Percentiles rank a stretch among this genome's conserved stretches.
Evolutionary conservation across 371 early-diverging fungal genomes (phyloP).

Genomic region (Dichotomocladium elegans): DNA sequence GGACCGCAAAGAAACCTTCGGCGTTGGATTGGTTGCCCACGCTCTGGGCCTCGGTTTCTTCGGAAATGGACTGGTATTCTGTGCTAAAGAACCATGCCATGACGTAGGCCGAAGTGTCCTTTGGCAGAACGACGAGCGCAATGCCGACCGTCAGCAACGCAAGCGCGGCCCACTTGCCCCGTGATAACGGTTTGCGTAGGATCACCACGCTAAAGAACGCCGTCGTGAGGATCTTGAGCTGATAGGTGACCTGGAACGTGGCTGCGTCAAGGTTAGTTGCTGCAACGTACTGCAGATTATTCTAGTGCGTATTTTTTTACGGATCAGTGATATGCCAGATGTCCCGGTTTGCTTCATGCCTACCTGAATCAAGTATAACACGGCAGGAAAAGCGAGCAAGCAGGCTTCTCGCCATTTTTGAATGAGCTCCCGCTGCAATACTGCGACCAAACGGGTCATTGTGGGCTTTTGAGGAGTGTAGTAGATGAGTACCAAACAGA

Average conservation of each 20-base stretch:
- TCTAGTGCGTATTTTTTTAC: too few species aligned
- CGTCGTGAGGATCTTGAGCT: slow-evolving; percentile 94
- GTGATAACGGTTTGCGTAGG: slow-evolving; percentile 62
- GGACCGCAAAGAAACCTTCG: slow-evolving; percentile 58
- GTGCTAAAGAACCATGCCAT: not conserved
- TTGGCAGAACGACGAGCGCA: slow-evolving; percentile 66
- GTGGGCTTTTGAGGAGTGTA: slow-evolving; percentile 26
- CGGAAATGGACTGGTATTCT: not conserved
- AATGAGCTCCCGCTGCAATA: slow-evolving; percentile 35
- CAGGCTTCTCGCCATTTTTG: slow-evolving; percentile 35
- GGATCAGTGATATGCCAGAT: too few species aligned
- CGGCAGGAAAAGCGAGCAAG: slow-evolving; percentile 81
- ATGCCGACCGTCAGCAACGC: slow-evolving; percentile 83
- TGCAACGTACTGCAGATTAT: slow-evolving; percentile 93
- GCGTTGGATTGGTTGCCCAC: slow-evolving; percentile 40
- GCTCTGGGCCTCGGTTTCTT: not conserved
- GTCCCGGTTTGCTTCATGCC: too few species aligned
- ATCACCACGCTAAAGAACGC: slow-evolving; percentile 88
- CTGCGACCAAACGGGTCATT: slow-evolving; percentile 9
- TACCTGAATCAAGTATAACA: slow-evolving; percentile 86
- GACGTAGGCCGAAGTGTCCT: slow-evolving; percentile 13
- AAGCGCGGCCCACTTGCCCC: slow-evolving; percentile 81
- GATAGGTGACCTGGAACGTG: slow-evolving; percentile 95
- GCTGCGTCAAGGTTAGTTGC: slow-evolving; percentile 89
- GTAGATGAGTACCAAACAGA: slow-evolving; percentile 60